A percentile compares a stretch with the other conserved stretches of the same genome.
These are phyloP conservation scores for Daldinia eschscholtzii DNA, from an alignment of 2,329 filamentous ascomycete species.

Conservation along the genomic window DNA sequence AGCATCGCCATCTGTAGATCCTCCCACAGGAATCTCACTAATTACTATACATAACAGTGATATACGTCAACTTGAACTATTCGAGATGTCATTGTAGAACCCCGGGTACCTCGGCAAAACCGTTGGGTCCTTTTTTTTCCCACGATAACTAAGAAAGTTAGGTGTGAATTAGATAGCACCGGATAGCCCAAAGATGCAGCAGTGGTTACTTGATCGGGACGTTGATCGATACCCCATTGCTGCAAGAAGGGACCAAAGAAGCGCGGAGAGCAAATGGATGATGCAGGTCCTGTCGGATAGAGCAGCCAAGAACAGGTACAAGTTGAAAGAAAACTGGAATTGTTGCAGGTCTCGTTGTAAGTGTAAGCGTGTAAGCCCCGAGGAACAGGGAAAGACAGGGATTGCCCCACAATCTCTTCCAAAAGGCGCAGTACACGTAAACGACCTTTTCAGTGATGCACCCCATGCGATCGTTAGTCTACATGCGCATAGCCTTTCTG, in stretches of 20 bases:
- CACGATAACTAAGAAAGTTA: conserved; percentile 7
- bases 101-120: conserved; percentile 26
- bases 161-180: conserved; percentile 9
- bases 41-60: conserved; percentile 35
- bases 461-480: conserved; percentile 32
- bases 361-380: conserved; percentile 9
- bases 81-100: conserved; percentile 3
- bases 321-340: conserved; percentile 37
- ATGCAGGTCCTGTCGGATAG: conserved; percentile 35
- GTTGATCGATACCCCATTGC: conserved; percentile 31
- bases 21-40: conserved; percentile 32
- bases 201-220: conserved; percentile 32
- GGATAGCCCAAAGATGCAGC: neutral
- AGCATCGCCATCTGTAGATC: conserved; percentile 38
- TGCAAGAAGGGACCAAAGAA: conserved; percentile 39
- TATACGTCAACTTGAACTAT: conserved; percentile 27
- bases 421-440: conserved; percentile 38
- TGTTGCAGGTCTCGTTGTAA: conserved; percentile 15
- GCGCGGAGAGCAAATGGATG: conserved; percentile 20
- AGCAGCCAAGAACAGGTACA: conserved; percentile 19
- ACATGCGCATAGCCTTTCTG: neutral
- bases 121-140: conserved; percentile 1
- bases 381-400: conserved; percentile 25
- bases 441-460: conserved; percentile 23
- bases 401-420: conserved; percentile 36